Percentiles rank a stretch among this genome's conserved stretches.
phyloP scores from a whole-genome alignment of 2,329 filamentous ascomycete species.

The Sporothrix euskadiensis region DNA sequence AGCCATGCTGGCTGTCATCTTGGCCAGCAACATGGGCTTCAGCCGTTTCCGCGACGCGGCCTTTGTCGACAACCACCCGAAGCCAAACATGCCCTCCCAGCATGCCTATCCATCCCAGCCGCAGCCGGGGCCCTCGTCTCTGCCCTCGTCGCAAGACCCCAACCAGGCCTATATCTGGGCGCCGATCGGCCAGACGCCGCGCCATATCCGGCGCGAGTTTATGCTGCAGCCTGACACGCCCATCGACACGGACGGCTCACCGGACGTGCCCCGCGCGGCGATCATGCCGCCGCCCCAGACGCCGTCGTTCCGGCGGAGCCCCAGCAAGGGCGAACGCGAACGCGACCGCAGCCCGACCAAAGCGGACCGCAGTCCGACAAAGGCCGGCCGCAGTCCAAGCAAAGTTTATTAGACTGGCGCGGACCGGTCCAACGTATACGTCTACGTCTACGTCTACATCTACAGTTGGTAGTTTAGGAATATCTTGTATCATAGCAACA shows the following conservation, averaged over 20 bases:
- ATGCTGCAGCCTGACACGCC: slow-evolving; percentile 48
- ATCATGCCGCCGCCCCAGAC: slow-evolving; percentile 49
- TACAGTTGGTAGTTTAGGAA: background rate
- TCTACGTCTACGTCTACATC: background rate
- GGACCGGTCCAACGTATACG: background rate
- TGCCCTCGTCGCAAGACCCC: slow-evolving; percentile 37
- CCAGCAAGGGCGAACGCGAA: slow-evolving; percentile 53
- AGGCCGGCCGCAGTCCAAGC: slow-evolving; percentile 45
- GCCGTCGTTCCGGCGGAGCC: slow-evolving; percentile 50
- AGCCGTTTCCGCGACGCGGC: slow-evolving; percentile 41
- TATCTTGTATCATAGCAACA: slow-evolving; percentile 15
- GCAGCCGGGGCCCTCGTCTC: slow-evolving; percentile 32
- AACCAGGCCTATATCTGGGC: slow-evolving; percentile 52
- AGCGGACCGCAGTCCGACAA: slow-evolving; percentile 45
- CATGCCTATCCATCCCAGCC: slow-evolving; percentile 37
- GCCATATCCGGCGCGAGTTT: slow-evolving; percentile 46
- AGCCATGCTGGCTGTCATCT: slow-evolving; percentile 50
- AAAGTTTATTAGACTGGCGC: slow-evolving; percentile 41
- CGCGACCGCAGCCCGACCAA: slow-evolving; percentile 55
- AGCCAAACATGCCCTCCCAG: slow-evolving; percentile 28
- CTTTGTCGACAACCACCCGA: slow-evolving; percentile 26
- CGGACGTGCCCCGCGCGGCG: slow-evolving; percentile 43
- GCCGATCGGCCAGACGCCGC: slow-evolving; percentile 51
- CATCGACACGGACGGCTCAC: slow-evolving; percentile 55
- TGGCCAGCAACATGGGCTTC: slow-evolving; percentile 54